Evolutionary conservation across 225 moss, liverwort and hornwort genomes (phyloP), one percentile per base, ranked within the genome.

Genomic region (Sphagnum tenellum): DNA sequence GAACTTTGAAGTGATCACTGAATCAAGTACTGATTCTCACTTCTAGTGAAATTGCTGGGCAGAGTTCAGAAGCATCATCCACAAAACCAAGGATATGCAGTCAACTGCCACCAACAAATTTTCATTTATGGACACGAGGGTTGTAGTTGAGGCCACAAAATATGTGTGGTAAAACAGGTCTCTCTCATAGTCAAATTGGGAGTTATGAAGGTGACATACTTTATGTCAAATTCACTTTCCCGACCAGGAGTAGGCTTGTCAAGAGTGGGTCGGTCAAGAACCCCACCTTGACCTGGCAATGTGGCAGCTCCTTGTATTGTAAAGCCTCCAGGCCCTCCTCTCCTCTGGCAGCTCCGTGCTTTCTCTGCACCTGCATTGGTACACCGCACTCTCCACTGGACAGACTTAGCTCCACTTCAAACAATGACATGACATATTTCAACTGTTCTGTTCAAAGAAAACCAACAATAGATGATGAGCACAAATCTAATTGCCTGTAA

Each of bases 211-310:
- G 61, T 52, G 59, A 66, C 85, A 66, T 77, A 93, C 93, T 82
- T 86, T 10, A 94, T 67, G 74, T 94, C 93, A 67, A 94, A 94
- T 63, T 94, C 90, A 57, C 88, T 90, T 66, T 94, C 93, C 49
- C 90, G 80, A 64, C 90, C 90, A 57, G 93, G 93, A 45, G 88
- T 86, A 12, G 78, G 70, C 72, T 81, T 89, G 57, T 89, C 89
- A 52, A 94, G 71, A 3, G 79, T 88, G 51, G 93, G 90, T 73
- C 89, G 81, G 71, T 94, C 90, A 66, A 94, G 69, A 13, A 94
- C 86, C 53, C 93, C 90, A 49, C 93, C 89, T 81, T 82, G 82
- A 60, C 89, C 87, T 63, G 92, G 89, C 63, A 77, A 71, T 61
- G 78, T 78, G 53, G 85, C 81, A 46, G 83, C 85, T 59, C 78